A percentile compares a stretch with the other conserved stretches of the same genome.
Evolutionary conservation across 192 early-diverging fungal species (phyloP).

Genomic region (Podochytrium sp.): DNA sequence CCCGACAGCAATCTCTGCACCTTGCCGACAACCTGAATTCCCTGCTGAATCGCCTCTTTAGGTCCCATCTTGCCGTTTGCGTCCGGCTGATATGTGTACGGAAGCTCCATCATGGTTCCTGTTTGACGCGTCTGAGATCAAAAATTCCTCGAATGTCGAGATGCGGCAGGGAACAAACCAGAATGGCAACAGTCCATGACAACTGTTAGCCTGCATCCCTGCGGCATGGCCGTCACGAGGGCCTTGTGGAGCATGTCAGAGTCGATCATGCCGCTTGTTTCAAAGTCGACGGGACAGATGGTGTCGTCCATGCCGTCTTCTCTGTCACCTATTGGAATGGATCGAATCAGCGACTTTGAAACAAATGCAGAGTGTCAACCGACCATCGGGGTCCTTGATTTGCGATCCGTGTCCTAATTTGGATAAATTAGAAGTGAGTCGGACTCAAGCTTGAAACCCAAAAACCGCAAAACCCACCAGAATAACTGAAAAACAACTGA

Average conservation of each 20-base stretch:
- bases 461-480: not conserved
- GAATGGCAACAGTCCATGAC: slow-evolving; percentile 76
- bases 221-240: slow-evolving; percentile 66
- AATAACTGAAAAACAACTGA: slow-evolving; percentile 42
- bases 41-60: not conserved
- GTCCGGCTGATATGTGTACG: slow-evolving; percentile 28
- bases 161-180: slow-evolving; percentile 36
- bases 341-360: too few relatives aligned
- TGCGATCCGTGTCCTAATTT: slow-evolving; percentile 65
- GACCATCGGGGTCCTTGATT: slow-evolving; percentile 45
- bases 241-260: slow-evolving; percentile 67
- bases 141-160: too few relatives aligned
- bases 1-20: slow-evolving; percentile 1
- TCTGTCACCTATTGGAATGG: too few relatives aligned
- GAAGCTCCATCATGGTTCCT: slow-evolving; percentile 34
- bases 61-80: slow-evolving; percentile 17
- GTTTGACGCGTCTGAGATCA: too few relatives aligned
- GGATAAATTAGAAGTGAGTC: too few relatives aligned
- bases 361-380: too few relatives aligned
- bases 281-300: slow-evolving; percentile 77
- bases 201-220: slow-evolving; percentile 69
- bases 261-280: slow-evolving; percentile 67
- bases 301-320: slow-evolving; percentile 46
- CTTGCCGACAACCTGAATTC: not conserved
- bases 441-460: too few relatives aligned